Evolutionary conservation across 345 rosid species (phyloP).

Genomic region (Arabidopsis thaliana): TAIR10.1 NC_003071.7:11030001-11030500

Average conservation of each 20-base stretch:
- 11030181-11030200: slow-evolving; percentile 68
- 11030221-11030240: not conserved
- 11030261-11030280: not conserved
- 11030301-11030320: slow-evolving; percentile 67
- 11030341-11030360: slow-evolving; percentile 80
- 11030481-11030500: not conserved
- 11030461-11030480: slow-evolving; percentile 14
- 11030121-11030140: slow-evolving; percentile 64
- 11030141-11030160: slow-evolving; percentile 69
- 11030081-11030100: not conserved
- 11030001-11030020: not conserved
- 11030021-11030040: too few relatives aligned
- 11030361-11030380: slow-evolving; percentile 65
- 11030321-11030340: slow-evolving; percentile 64
- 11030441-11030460: not conserved
- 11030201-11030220: slow-evolving; percentile 49
- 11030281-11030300: slow-evolving; percentile 42
- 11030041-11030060: not conserved
- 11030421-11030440: slow-evolving; percentile 62
- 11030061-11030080: not conserved
- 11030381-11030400: slow-evolving; percentile 7
- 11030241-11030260: not conserved
- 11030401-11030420: slow-evolving; percentile 12
- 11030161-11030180: slow-evolving; percentile 78
- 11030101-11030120: not conserved